Base-by-base conservation (phyloP, 768 basidiomycete species). In the Trametes cubensis region DNA sequence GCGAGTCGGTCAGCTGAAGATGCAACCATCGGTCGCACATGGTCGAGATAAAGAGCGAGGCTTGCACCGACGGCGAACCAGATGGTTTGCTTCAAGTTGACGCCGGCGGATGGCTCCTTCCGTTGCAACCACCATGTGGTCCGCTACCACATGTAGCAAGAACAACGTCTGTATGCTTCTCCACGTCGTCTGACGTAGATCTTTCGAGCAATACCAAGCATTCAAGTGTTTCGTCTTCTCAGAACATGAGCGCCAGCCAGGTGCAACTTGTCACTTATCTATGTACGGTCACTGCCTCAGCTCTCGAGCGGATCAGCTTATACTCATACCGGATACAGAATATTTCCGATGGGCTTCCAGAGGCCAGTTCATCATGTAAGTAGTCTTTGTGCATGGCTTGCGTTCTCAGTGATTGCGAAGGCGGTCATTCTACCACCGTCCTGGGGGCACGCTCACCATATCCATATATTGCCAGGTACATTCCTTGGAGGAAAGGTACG, bases 61-160 rank as follows among this genome's bases (percentile, higher is more conserved):
- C 23, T 17, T 15, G 56, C 38, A 18, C 49, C 47, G 46, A 48
- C 10, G 6, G 47, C 39, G 18, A 6, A 30, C 45, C 47, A 58
- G 47, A 58, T 58, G 57, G 57, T 40, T 25, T 18, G 25, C 57
- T 40, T 47, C 46, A 23, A 45, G 23, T 41, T 38, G 34, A 47
- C 57, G 57, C 57, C 48, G 23, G 39, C 13, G 18, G 48, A 34
- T 15, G 26, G 57, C 48, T 42, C 57, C 50, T 39, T 58, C 47
- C 48, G 23, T 49, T 26, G 38, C 34, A 58, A 50, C 57, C 18
- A 13, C 48, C 57, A 58, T 58, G 57, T 58, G 57, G 21, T 58
- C 57, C 39, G n/a, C 47, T 28, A 11, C 57, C 18, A 10, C 47
- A 42, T 42, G 28, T 20, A 38, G 57, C 30, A 50, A 18, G n/a